Evolutionary conservation across 371 early-diverging fungal species (phyloP).

Genomic region (Apophysomyces variabilis): DNA sequence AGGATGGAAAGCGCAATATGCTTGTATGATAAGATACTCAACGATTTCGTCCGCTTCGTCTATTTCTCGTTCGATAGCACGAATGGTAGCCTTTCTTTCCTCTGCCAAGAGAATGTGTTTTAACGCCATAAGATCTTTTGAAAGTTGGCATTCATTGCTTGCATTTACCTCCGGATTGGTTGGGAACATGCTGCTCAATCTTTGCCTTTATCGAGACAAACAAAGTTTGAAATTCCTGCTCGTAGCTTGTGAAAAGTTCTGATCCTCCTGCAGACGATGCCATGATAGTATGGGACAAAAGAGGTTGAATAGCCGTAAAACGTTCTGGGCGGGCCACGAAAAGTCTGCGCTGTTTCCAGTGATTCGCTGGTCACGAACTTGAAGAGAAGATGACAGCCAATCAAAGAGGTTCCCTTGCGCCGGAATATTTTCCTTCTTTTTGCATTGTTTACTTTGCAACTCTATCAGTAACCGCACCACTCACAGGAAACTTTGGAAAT

Average conservation of each 20-base stretch:
- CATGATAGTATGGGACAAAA: conserved; percentile 19
- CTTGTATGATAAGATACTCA: conserved; percentile 23
- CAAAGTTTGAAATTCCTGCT: conserved; percentile 80
- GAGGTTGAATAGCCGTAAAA: neutral
- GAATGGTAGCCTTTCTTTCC: conserved; percentile 70
- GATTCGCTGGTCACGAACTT: neutral
- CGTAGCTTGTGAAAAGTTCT: conserved; percentile 87
- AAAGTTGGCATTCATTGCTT: too few relatives aligned
- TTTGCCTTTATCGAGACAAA: conserved; percentile 64
- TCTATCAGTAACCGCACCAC: too few relatives aligned
- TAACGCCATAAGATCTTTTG: too few relatives aligned
- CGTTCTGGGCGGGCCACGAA: neutral
- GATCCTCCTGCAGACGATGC: conserved; percentile 56
- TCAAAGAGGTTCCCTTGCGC: too few relatives aligned
- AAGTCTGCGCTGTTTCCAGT: neutral
- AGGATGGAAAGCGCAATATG: too few relatives aligned
- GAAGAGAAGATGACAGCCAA: too few relatives aligned
- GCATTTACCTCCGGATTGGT: conserved; percentile 61
- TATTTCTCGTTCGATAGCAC: conserved; percentile 82
- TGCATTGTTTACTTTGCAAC: too few relatives aligned
- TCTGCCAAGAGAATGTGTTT: conserved; percentile 46
- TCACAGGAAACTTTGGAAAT: too few relatives aligned
- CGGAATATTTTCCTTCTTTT: too few relatives aligned
- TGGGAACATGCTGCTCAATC: conserved; percentile 62
- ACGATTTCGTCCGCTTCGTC: conserved; percentile 94